Evolutionary conservation across 2,329 filamentous ascomycete species (phyloP), one percentile per base, ranked within the genome.

Genomic region (Penicillium polonicum): DNA sequence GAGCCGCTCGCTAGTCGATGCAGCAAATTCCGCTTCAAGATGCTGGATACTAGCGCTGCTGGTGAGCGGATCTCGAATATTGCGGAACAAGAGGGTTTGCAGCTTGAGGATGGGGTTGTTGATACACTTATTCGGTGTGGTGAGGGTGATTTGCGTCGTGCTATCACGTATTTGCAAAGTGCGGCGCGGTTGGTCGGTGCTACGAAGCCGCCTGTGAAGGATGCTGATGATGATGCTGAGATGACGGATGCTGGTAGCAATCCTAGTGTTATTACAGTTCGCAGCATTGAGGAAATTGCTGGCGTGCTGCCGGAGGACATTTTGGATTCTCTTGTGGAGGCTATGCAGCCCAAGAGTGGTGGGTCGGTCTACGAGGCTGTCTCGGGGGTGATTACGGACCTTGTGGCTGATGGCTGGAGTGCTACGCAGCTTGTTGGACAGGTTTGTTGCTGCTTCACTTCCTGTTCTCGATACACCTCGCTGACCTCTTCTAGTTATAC

Each of bases 11-110:
- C 94, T 1, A 92, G 87, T 73, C 85, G 94, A 67, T 99, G 94
- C 79, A 92, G 88, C 76, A 99, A 99, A 77, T 99, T 99, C 74
- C 84, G 94, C 33, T 99, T 99, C 84, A 99, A 99, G 85, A 91
- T 90, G 63, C 79, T 99, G 62, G 93, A 97, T 73, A 89, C 92
- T 68, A 85, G 85, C 8, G 95, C 95, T 70, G 91, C 94, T 8
- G 88, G 86, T 67, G 85, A 83, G 69, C 82, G 95, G 54, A 78
- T 99, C 13, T 85, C 89, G 68, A 85, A 92, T 53, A 99, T 99
- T 76, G 92, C 94, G 0, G 78, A 80, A 52, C 81, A 87, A 44
- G 94, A 99, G 74, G 85, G 86, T 1, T 88, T 99, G 5, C 78
- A 74, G 41, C 76, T 97, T 33, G 91, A 91, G 60, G 82, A 88